phyloP scores from a whole-genome alignment of 306 rosid species.

The Benincasa hispida region DNA sequence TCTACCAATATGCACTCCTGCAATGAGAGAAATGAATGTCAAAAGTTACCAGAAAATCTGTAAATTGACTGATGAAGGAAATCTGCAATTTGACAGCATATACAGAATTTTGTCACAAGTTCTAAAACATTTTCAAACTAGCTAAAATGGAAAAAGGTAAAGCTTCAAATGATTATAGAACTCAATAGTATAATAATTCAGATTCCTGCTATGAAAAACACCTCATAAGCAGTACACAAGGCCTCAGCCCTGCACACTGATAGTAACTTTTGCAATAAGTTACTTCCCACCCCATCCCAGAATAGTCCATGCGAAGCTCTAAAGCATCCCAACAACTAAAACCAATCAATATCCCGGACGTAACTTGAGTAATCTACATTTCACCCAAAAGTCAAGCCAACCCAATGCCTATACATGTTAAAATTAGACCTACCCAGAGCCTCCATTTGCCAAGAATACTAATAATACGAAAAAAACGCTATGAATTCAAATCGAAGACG shows the following conservation, averaged over 20 bases:
- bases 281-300: neutral
- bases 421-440: neutral
- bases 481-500: neutral
- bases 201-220: neutral
- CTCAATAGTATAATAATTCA: neutral
- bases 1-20: neutral
- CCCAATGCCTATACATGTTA: neutral
- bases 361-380: neutral
- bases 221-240: neutral
- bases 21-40: neutral
- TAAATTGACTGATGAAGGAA: neutral
- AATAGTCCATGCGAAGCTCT: neutral
- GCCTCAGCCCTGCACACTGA: neutral
- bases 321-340: constrained; percentile 1
- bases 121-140: neutral
- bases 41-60: neutral
- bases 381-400: neutral
- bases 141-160: neutral
- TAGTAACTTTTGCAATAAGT: neutral
- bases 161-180: neutral
- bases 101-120: neutral
- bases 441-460: neutral
- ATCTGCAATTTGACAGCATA: neutral
- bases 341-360: neutral
- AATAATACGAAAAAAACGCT: neutral